A percentile compares a stretch with the other conserved stretches of the same genome.
These are phyloP conservation scores for Gastrolobium bilobum DNA, from an alignment of 306 rosid species.

Conservation along the genomic window DNA sequence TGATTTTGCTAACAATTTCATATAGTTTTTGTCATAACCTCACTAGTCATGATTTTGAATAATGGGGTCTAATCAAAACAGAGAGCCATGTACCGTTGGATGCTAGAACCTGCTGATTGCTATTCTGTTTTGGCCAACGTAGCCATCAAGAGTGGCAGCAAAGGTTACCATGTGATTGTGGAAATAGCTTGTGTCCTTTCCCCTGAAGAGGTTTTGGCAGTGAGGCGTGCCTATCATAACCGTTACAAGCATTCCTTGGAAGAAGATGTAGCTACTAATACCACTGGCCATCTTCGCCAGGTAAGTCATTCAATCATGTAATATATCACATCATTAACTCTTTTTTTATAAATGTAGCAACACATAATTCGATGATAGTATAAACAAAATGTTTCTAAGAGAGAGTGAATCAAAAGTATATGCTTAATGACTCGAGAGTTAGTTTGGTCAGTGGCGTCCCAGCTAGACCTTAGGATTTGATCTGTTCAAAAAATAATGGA, in stretches of 20 bases:
- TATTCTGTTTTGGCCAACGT: conserved; percentile 82
- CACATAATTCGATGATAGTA: neutral
- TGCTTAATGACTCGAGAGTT: neutral
- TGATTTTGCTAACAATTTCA: neutral
- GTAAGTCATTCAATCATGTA: conserved; percentile 35
- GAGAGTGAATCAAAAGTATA: neutral
- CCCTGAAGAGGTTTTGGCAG: conserved; percentile 69
- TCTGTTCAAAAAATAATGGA: no score
- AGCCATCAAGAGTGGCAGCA: conserved; percentile 63
- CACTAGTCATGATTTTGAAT: neutral
- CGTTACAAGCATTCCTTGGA: conserved; percentile 82
- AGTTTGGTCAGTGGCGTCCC: no score
- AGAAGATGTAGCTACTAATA: conserved; percentile 77
- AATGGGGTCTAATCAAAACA: conserved; percentile 22
- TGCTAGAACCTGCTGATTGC: conserved; percentile 75
- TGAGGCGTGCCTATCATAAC: conserved; percentile 56
- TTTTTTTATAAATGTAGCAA: neutral
- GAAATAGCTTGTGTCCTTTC: conserved; percentile 68
- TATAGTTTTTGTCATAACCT: conserved; percentile 1
- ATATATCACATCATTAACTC: neutral
- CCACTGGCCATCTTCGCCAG: conserved; percentile 75
- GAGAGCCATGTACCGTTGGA: conserved; percentile 89
- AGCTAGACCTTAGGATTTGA: no score
- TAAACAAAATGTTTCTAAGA: neutral
- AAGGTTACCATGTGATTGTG: conserved; percentile 60